Base-by-base conservation (phyloP, 176 grass and related monocot species). In the Phoenix roebelenii region DNA sequence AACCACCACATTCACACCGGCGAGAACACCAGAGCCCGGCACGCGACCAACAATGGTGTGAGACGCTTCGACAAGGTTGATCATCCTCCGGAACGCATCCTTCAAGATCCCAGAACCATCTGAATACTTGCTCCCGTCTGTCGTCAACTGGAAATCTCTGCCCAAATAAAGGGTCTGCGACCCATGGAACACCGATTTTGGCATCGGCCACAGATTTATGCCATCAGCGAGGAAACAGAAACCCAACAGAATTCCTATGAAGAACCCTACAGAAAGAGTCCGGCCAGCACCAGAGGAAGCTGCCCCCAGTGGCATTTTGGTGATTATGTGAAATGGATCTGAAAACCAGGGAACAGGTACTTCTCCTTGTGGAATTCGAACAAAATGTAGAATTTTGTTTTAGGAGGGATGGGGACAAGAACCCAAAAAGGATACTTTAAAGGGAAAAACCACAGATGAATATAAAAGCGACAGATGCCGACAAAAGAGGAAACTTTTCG, bases 121-220 rank as follows among this genome's bases (percentile, higher is more conserved):
- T 16, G 72, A 35, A 22, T 91, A 91, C 17, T 65, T 78, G 84
- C 81, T 91, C 63, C 87, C 87, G 23, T 62, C 22, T 44, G 25
- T 85, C 23, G 72, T 79, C 81, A 97, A 60, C 25, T 69, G 55
- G 49, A 88, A 69, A 50, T 88, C 71, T 52, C 76, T 97, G 76
- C 74, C 85, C 72, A 88, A 20, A 53, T 82, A 85, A 49, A 97
- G 80, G 22, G 71, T 91, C 39, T 83, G 59, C 23, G 72, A 65
- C 15, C 92, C 92, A 22, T 80, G 72, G 50, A 35, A 80, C 70
- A 57, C 81, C 20, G 70, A 74, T 65, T 72, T 72, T 2, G 87
- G 87, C 92, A 97, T 91, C 9, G 92, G 92, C 92, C 92, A 97
- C 57, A 97, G 2, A 32, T 97, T 77, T 23, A 91, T 52, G 50